Evolutionary conservation across 257 asterid species (phyloP), one percentile per base, ranked within the genome.

Genomic region (Capsicum baccatum): DNA sequence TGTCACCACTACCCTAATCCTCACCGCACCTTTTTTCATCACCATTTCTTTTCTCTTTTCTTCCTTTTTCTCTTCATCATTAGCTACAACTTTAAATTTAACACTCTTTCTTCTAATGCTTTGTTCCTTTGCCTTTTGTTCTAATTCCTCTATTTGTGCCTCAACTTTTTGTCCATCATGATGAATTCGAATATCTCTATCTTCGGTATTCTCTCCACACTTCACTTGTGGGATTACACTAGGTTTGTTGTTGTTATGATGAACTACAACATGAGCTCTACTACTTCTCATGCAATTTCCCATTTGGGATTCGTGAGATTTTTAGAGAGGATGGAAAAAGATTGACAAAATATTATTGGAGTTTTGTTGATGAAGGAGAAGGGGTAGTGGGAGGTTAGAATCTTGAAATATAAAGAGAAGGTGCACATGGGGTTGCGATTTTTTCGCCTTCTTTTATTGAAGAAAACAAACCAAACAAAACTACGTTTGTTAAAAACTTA

Each of bases 1-100:
- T 44, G 89, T 88, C 86, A 88, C 50, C 9, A 88, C 86, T 37
- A 88, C 44, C 0, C 83, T 84, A 42, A 88, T 78, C 48, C 90
- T 88, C n/a, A 88, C 82, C n/a, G 48, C 85, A 55, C 83, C 86
- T 70, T 64, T 60, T 66, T 21, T 52, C 50, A 55, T 84, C 42
- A 39, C 83, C 42, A 39, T 84, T 76, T 39, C 57, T 19, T 21
- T 13, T 7, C 54, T 35, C 74, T 59, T 78, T n/a, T 63, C 64
- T 54, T 6, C 63, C 54, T 8, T 19, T 48, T 12, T 50, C 19
- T 55, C 56, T 2, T 84, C 84, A 19, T 58, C 15, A 67, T 67
- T 10, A 59, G n/a, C 2, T 0, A 39, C 55, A 15, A 57, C 10
- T 54, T 48, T 84, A 84, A 84, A 82, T n/a, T 86, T 84, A 3